Evolutionary conservation across 2,329 filamentous ascomycete genomes (phyloP), one percentile per base, ranked within the genome.

Genomic region (Venturia asperata): DNA sequence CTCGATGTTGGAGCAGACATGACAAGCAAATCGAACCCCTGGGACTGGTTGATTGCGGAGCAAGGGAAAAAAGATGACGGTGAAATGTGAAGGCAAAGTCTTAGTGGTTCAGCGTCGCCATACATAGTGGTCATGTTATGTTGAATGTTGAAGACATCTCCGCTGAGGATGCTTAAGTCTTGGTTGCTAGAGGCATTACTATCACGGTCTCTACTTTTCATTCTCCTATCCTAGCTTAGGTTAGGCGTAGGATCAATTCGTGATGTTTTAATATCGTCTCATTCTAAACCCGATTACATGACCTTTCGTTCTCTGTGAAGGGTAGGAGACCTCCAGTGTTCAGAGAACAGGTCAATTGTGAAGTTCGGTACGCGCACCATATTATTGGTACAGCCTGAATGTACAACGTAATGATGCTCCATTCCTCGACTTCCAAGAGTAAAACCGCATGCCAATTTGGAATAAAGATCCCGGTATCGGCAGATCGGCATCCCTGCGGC

Each of bases 221-320:
- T 5, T 27, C 37, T 52, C 47, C 27, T 58, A 37, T n/a, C 52
- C 78, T 80, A 3, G 78, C 82, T 67, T 72, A 41, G 39, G 9
- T 15, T 34, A 34, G 81, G 3, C 79, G 82, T 67, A 66, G 72
- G 19, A 75, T 56, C 52, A 56, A 34, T 37, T 19, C 52, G 17
- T n/a, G 19, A 56, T 56, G 13, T 17, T 13, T 30, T 7, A 34
- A 9, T 56, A n/a, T 56, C 17, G 5, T 56, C 13, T 19, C 27
- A 27, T 27, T n/a, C 13, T 5, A 41, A 15, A 11, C 3, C 39
- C 39, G 10, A 10, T 41, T 15, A 41, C 10, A 11, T 41, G 39
- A 34, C 39, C 39, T 41, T 41, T 41, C 9, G 9, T 41, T 41
- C 2, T 2, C 15, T 15, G 15, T 41, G 39, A 41, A 41, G 42